A percentile compares a stretch with the other conserved stretches of the same genome.
phyloP scores from a whole-genome alignment of 495 filamentous ascomycete species.

The Neurospora sp. region DNA sequence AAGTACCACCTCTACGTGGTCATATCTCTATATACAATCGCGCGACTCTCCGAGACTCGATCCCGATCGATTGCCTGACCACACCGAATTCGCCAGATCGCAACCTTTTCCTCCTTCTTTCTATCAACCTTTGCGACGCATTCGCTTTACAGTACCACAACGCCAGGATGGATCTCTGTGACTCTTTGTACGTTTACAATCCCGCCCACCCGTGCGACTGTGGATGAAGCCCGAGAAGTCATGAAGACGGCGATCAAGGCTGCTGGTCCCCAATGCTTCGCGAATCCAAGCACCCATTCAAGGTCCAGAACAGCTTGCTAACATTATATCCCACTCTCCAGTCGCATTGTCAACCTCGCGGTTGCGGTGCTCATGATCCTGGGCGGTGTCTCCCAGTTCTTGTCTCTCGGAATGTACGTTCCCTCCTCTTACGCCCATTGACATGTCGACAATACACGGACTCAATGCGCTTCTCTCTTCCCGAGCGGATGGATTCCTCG shows the following conservation, averaged over 20 bases:
- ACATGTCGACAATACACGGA: neutral
- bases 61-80: neutral
- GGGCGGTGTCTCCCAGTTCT: conserved; percentile 87
- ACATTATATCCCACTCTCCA: conserved; percentile 25
- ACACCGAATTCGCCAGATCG: neutral
- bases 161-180: conserved; percentile 34
- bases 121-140: neutral
- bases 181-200: conserved; percentile 32
- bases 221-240: neutral
- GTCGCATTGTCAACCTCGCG: conserved; percentile 87
- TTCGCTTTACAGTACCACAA: neutral
- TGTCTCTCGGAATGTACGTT: conserved; percentile 47
- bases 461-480: neutral
- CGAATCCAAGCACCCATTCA: neutral
- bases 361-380: conserved; percentile 82
- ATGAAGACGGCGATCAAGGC: neutral
- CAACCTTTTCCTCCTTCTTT: neutral
- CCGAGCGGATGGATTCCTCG: neutral
- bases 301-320: conserved; percentile 4
- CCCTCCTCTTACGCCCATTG: conserved; percentile 6
- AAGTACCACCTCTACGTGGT: neutral
- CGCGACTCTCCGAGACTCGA: neutral
- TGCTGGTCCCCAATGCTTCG: neutral
- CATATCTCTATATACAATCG: neutral
- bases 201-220: neutral